These are phyloP conservation scores for Botrytis byssoidea DNA, from an alignment of 2,329 filamentous ascomycete species.

Conservation along the genomic window DNA sequence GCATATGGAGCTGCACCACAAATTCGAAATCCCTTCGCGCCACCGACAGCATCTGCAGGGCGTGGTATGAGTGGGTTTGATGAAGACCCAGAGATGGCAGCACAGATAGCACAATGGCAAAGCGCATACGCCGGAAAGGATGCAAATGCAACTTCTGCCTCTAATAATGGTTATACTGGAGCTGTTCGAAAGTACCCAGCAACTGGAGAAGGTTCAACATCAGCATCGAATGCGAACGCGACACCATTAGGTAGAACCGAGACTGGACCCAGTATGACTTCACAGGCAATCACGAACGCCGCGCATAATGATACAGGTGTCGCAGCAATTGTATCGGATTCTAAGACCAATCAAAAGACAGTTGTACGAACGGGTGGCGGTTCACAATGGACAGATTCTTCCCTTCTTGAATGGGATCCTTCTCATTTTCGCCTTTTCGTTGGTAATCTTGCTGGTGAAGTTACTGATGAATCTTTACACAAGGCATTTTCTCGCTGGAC, in stretches of 20 bases:
- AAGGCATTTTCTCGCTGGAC: constrained; percentile 91
- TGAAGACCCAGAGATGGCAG: constrained; percentile 78
- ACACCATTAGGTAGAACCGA: constrained; percentile 42
- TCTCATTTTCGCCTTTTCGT: constrained; percentile 93
- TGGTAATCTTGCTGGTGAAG: constrained; percentile 94
- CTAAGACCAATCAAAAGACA: constrained; percentile 71
- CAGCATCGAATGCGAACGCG: constrained; percentile 46
- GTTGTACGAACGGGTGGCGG: constrained; percentile 87
- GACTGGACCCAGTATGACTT: constrained; percentile 69
- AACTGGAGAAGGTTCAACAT: constrained; percentile 46
- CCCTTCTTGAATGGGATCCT: constrained; percentile 93
- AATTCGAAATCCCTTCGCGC: constrained; percentile 79
- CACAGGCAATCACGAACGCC: constrained; percentile 57
- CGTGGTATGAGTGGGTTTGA: constrained; percentile 43
- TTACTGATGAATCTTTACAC: constrained; percentile 90
- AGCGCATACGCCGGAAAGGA: constrained; percentile 76
- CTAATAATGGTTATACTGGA: constrained; percentile 36
- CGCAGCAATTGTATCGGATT: constrained; percentile 43
- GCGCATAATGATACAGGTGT: constrained; percentile 49
- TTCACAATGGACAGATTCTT: constrained; percentile 85
- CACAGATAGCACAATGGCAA: constrained; percentile 93
- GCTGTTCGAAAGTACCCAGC: constrained; percentile 38
- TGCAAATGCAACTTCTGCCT: constrained; percentile 39
- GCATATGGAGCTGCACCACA: constrained; percentile 59
- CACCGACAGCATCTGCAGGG: constrained; percentile 50